A percentile compares a stretch with the other conserved stretches of the same genome.
Conservation (phyloP, 2,329 filamentous ascomycete species). For the Niveomyces coronatus region DNA sequence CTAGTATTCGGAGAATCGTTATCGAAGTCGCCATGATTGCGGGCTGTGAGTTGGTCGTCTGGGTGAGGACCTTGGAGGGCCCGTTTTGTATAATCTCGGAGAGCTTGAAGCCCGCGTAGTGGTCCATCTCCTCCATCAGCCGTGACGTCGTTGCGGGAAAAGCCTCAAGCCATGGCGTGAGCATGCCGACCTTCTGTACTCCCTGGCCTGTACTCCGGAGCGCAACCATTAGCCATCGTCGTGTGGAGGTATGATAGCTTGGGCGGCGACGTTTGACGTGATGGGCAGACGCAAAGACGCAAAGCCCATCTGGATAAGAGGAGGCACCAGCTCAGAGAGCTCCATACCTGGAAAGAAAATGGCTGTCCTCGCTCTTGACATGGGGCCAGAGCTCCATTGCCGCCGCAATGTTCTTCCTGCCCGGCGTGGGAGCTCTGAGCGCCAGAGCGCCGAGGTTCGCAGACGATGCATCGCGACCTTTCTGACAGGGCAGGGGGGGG, state of each 20-base stretch:
- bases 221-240: too few relatives aligned
- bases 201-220: constrained; percentile 80
- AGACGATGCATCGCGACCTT: constrained; percentile 15
- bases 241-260: too few relatives aligned
- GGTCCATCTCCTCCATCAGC: constrained; percentile 80
- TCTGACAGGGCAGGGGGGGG: too few relatives aligned
- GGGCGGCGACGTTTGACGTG: constrained; percentile 4
- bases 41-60: constrained; percentile 81
- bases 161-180: constrained; percentile 72
- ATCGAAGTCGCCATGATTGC: constrained; percentile 94
- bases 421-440: constrained; percentile 16
- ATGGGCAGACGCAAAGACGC: not conserved
- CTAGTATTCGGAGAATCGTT: constrained; percentile 77
- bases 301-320: constrained; percentile 1
- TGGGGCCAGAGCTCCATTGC: constrained; percentile 22
- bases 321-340: too few relatives aligned
- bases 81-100: constrained; percentile 71
- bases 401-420: constrained; percentile 10
- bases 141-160: constrained; percentile 69
- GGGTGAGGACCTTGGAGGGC: constrained; percentile 65
- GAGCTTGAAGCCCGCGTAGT: constrained; percentile 61
- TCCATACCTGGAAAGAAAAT: constrained; percentile 48
- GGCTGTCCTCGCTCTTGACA: constrained; percentile 38
- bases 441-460: constrained; percentile 20
- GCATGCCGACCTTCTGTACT: constrained; percentile 83